phyloP scores from a whole-genome alignment of 2,329 filamentous ascomycete genomes.

The Microcera coccophila region DNA sequence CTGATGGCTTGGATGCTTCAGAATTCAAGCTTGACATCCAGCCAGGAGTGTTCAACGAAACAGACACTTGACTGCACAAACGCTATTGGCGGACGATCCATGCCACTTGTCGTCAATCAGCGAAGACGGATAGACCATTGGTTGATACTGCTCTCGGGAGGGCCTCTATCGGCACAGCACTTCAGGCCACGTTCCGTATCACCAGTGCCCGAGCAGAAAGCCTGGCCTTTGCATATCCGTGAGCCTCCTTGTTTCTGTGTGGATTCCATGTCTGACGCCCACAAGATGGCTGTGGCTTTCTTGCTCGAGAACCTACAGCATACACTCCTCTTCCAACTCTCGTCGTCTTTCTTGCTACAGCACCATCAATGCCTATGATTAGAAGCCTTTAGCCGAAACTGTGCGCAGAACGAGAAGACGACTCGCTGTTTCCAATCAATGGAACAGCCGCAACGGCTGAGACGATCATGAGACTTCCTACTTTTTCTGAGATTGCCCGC shows the following conservation, averaged over 20 bases:
- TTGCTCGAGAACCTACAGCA: slow-evolving; percentile 52
- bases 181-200: slow-evolving; percentile 77
- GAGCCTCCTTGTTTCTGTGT: neutral
- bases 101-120: no score
- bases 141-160: slow-evolving; percentile 72
- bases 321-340: slow-evolving; percentile 55
- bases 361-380: slow-evolving; percentile 56
- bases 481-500: slow-evolving; percentile 67
- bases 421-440: slow-evolving; percentile 67
- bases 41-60: neutral
- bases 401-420: slow-evolving; percentile 59
- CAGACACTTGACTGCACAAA: neutral
- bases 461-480: slow-evolving; percentile 57
- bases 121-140: slow-evolving; percentile 72
- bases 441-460: slow-evolving; percentile 62
- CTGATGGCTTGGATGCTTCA: slow-evolving; percentile 2
- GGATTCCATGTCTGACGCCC: neutral
- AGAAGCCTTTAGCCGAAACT: slow-evolving; percentile 63
- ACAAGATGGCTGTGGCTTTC: slow-evolving; percentile 55
- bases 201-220: slow-evolving; percentile 76
- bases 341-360: slow-evolving; percentile 51
- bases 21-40: neutral
- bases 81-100: slow-evolving; percentile 65
- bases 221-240: slow-evolving; percentile 65
- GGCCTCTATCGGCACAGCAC: slow-evolving; percentile 63